These are phyloP conservation scores for Fusarium sp. DNA, from an alignment of 2,329 filamentous ascomycete genomes.

Conservation along the genomic window DNA sequence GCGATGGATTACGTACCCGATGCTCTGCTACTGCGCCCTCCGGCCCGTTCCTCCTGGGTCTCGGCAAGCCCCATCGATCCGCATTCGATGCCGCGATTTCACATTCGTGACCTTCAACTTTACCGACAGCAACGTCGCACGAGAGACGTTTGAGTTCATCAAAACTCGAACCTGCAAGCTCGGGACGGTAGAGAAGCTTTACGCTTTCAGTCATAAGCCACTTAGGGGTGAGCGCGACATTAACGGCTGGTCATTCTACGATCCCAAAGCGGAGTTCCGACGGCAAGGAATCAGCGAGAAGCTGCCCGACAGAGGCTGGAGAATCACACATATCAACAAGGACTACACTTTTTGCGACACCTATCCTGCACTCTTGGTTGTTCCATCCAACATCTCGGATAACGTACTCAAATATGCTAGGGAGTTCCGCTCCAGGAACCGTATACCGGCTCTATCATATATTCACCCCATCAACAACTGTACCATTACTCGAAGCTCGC, in stretches of 20 bases:
- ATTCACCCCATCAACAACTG: slow-evolving; percentile 98
- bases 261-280: slow-evolving; percentile 85
- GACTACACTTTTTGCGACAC: slow-evolving; percentile 94
- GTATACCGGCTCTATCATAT: slow-evolving; percentile 92
- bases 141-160: slow-evolving; percentile 90
- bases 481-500: slow-evolving; percentile 93
- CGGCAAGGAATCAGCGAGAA: slow-evolving; percentile 90
- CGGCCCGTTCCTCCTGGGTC: slow-evolving; percentile 78
- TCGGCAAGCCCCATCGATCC: slow-evolving; percentile 82
- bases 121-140: slow-evolving; percentile 76
- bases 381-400: slow-evolving; percentile 93
- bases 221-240: slow-evolving; percentile 78
- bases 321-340: slow-evolving; percentile 88
- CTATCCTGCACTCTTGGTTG: slow-evolving; percentile 86
- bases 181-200: slow-evolving; percentile 86
- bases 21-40: slow-evolving; percentile 84
- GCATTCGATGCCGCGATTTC: slow-evolving; percentile 92
- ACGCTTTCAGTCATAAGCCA: slow-evolving; percentile 88
- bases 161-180: slow-evolving; percentile 83
- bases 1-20: slow-evolving; percentile 94
- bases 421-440: slow-evolving; percentile 86
- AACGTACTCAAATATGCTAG: slow-evolving; percentile 95
- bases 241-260: slow-evolving; percentile 87
- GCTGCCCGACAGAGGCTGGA: slow-evolving; percentile 83
- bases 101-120: slow-evolving; percentile 95